Conservation (phyloP, 169 alveolate genomes). For the Nephromyces sp. region DNA sequence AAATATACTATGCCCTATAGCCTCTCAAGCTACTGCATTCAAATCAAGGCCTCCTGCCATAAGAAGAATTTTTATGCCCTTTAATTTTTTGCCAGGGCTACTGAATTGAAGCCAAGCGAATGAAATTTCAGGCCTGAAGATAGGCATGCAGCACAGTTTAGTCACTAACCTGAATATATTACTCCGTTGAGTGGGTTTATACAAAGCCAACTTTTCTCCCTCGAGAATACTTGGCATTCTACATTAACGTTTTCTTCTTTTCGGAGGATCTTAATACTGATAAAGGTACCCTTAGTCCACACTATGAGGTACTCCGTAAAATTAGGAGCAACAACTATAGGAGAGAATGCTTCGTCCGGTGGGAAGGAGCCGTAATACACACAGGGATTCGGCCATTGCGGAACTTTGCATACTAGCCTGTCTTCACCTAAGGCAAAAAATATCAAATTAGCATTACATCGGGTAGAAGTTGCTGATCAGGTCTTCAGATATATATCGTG, state of each 20-base stretch:
- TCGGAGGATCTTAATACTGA: background rate
- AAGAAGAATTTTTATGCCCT: too few relatives aligned
- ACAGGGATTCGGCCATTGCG: background rate
- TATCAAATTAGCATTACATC: too few relatives aligned
- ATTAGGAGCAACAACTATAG: background rate
- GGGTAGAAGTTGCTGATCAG: too few relatives aligned
- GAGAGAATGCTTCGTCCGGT: background rate
- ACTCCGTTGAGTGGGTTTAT: background rate
- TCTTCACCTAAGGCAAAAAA: background rate
- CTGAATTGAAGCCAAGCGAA: too few relatives aligned
- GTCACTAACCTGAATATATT: background rate
- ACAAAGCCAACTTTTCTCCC: background rate
- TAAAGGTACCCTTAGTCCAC: background rate
- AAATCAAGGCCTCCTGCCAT: too few relatives aligned
- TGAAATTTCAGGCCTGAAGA: too few relatives aligned
- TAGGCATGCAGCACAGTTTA: too few relatives aligned
- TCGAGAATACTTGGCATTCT: background rate
- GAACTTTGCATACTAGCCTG: background rate
- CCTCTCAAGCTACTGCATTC: too few relatives aligned
- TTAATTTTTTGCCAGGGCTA: too few relatives aligned
- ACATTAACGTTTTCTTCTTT: too few relatives aligned
- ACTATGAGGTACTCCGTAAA: background rate
- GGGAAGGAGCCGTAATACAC: background rate
- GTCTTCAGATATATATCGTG: too few relatives aligned
- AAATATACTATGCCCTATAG: too few relatives aligned